phyloP scores from a whole-genome alignment of 2,329 filamentous ascomycete genomes.

The Dactylellina leptospora region DNA sequence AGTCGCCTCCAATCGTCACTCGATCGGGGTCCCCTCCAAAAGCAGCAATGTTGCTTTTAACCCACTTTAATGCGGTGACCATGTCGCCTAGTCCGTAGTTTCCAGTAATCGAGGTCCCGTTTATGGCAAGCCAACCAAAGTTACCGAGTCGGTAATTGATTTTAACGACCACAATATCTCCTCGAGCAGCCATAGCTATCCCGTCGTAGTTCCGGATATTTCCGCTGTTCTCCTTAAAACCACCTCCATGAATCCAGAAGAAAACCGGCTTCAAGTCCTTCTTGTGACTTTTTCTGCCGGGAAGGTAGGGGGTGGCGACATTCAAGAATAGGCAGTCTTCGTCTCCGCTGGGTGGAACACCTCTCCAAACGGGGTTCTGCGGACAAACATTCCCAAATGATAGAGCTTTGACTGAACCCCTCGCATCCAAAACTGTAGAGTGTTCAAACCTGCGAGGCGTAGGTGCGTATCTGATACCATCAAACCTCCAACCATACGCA shows the following conservation, averaged over 20 bases:
- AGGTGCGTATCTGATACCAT: slow-evolving; percentile 64
- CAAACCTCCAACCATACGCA: slow-evolving; percentile 64
- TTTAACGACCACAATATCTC: slow-evolving; percentile 67
- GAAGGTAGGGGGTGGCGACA: slow-evolving; percentile 58
- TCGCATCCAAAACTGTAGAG: slow-evolving; percentile 60
- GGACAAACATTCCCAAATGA: slow-evolving; percentile 61
- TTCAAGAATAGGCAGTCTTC: slow-evolving; percentile 66
- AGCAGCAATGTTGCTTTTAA: slow-evolving; percentile 67
- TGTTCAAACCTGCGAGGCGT: slow-evolving; percentile 64
- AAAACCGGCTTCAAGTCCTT: slow-evolving; percentile 29
- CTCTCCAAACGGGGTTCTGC: slow-evolving; percentile 58
- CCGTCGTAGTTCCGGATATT: slow-evolving; percentile 70
- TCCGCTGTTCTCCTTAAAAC: slow-evolving; percentile 67
- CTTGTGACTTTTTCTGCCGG: neutral
- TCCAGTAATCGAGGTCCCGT: slow-evolving; percentile 61
- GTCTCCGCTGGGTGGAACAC: slow-evolving; percentile 58
- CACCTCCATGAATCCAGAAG: slow-evolving; percentile 64
- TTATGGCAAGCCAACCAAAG: slow-evolving; percentile 66
- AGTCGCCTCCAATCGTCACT: slow-evolving; percentile 71
- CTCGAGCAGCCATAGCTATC: slow-evolving; percentile 65
- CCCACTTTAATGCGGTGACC: slow-evolving; percentile 68
- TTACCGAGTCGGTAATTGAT: slow-evolving; percentile 67
- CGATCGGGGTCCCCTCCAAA: slow-evolving; percentile 70
- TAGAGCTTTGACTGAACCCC: slow-evolving; percentile 59
- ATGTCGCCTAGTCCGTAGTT: slow-evolving; percentile 71